Evolutionary conservation across 352 stramenopile genomes (phyloP), one percentile per base, ranked within the genome.

Genomic region (Aphanomyces invadans): DNA sequence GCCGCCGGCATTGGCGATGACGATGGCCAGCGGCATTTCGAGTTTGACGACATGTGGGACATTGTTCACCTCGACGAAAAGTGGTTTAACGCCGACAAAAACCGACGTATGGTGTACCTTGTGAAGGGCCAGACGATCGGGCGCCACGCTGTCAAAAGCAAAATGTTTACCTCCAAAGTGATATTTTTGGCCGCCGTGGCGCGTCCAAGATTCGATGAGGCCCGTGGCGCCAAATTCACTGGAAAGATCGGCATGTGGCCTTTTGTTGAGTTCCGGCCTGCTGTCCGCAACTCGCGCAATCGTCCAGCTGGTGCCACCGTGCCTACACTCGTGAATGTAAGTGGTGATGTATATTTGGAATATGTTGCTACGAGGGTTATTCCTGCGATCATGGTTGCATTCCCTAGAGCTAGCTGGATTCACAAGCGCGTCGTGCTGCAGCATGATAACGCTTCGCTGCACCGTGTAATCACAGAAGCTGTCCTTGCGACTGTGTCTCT

Each of bases 201-300:
- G 5, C 9, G 46, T 23, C 9, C 9, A 54, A 21, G 9, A 7
- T 7, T 28, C 46, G 46, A 10, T 21, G 46, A 23, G 11, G 10
- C 1, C 17, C 46, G 46, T 21, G 46, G 19, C 19, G 9, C 9
- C 46, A 1, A 12, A 7, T 70, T 67, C 5, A 55, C 72, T 29
- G 64, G 70, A 0, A 76, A 78, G 28, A 65, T 73, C 31, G 73
- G 68, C 19, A 71, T 73, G 1, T 74, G 73, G 68, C 52, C 59
- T 1, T 74, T 78, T 42, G 56, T 25, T 1, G 45, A 73, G 33
- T 19, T 49, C 1, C 39, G 11, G 2, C n/a, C 62, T 0, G 68
- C 73, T 1, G 3, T 70, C 31, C 60, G 61, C 0, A 57, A 31
- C 23, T 76, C 59, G 23, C 42, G 59, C 23, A 66, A 74, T 26